Percentiles rank a stretch among this genome's conserved stretches.
These are phyloP conservation scores for Sporothrix sp. DNA, from an alignment of 2,329 filamentous ascomycete genomes.

Conservation along the genomic window DNA sequence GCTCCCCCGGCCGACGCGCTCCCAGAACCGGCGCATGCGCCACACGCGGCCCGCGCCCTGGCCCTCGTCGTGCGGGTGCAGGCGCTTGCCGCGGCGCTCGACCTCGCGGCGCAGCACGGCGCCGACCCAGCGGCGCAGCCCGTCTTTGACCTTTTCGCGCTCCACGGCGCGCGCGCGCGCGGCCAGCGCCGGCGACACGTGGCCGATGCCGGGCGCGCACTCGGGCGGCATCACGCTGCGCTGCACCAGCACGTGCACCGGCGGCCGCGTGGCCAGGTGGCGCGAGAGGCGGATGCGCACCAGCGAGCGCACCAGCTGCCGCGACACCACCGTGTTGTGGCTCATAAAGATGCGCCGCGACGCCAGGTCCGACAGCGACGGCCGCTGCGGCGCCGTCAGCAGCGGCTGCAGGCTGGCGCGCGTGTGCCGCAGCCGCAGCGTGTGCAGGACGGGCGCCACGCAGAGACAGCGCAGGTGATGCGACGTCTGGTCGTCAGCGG, in stretches of 20 bases:
- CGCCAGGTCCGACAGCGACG: constrained; percentile 52
- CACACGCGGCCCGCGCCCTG: constrained; percentile 48
- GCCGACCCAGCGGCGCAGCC: constrained; percentile 54
- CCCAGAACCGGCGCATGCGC: constrained; percentile 57
- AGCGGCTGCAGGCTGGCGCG: constrained; percentile 45
- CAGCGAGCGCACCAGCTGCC: constrained; percentile 52
- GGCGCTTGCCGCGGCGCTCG: constrained; percentile 37
- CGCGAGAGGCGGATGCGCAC: constrained; percentile 56
- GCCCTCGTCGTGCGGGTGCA: constrained; percentile 39
- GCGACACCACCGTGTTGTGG: constrained; percentile 54
- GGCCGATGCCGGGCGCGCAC: constrained; percentile 39
- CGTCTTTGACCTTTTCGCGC: constrained; percentile 58
- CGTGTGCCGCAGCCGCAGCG: constrained; percentile 48
- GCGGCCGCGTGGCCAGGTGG: constrained; percentile 49
- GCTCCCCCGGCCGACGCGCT: constrained; percentile 43
- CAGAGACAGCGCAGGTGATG: constrained; percentile 53
- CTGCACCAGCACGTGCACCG: constrained; percentile 49
- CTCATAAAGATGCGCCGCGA: constrained; percentile 57
- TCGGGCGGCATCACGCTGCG: constrained; percentile 56
- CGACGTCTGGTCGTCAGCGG: constrained; percentile 37
- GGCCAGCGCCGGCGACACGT: constrained; percentile 51
- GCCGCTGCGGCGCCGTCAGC: constrained; percentile 46
- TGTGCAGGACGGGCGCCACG: constrained; percentile 55
- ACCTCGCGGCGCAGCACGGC: constrained; percentile 47
- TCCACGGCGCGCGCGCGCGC: constrained; percentile 54